phyloP scores from a whole-genome alignment of 2,329 filamentous ascomycete species.

The Thelonectria olida region DNA sequence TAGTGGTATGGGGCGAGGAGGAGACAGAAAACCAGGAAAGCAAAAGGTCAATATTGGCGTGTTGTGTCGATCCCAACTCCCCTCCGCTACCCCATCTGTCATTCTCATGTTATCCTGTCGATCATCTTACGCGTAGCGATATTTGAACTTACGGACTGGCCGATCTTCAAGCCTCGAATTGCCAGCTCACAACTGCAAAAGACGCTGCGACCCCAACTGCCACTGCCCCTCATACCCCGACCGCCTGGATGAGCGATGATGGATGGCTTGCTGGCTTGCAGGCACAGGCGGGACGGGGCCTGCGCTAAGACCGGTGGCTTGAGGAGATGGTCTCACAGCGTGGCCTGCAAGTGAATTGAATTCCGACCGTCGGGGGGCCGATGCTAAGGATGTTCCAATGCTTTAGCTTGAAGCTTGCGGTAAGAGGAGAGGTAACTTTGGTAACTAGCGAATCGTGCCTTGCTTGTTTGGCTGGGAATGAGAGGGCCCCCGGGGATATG shows the following conservation, averaged over 20 bases:
- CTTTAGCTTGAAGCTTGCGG: slow-evolving; percentile 25
- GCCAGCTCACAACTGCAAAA: slow-evolving; percentile 24
- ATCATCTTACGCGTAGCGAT: neutral
- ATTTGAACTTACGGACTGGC: slow-evolving; percentile 15
- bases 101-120: neutral
- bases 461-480: slow-evolving; percentile 6
- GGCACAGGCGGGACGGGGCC: slow-evolving; percentile 30
- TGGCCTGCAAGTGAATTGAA: slow-evolving; percentile 26
- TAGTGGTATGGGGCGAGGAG: neutral
- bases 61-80: neutral
- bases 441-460: slow-evolving; percentile 1
- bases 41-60: neutral
- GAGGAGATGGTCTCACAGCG: slow-evolving; percentile 34
- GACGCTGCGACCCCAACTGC: neutral
- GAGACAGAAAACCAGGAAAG: too few species aligned
- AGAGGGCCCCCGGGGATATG: neutral
- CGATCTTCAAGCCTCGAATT: slow-evolving; percentile 24
- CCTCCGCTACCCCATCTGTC: neutral
- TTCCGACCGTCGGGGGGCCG: slow-evolving; percentile 32
- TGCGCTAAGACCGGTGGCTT: slow-evolving; percentile 36
- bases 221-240: neutral
- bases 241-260: neutral
- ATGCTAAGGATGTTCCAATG: too few species aligned
- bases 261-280: slow-evolving; percentile 20
- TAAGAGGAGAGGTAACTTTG: neutral